Base-by-base conservation (phyloP, 2,329 filamentous ascomycete genomes). In the Pseudogymnoascus destructans region DNA sequence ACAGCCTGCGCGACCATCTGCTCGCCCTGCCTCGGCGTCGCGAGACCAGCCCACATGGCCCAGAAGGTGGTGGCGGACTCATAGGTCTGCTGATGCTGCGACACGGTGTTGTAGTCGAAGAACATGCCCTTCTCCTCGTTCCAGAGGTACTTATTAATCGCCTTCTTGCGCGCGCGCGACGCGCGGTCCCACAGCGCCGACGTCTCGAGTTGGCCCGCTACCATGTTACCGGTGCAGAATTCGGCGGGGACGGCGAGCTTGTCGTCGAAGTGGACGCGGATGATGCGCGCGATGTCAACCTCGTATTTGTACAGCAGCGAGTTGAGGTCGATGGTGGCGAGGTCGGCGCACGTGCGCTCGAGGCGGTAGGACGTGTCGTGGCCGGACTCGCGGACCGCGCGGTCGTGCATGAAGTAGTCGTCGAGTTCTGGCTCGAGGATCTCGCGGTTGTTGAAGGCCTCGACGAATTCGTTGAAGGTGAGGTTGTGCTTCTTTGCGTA, bases 301-400 rank as follows among this genome's bases (percentile, higher is more conserved):
- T 98, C 93, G 69, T 97, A 97, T 73, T 97, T 97, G 80, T 93
- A 98, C 25, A 98, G 76, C 27, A 95, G 77, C 25, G 90, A 93
- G 74, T 98, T 97, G 58, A 97, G 79, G 68, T 98, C 93, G 60
- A 97, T 89, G 0, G 91, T 96, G 9, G 91, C 93, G 23, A 97
- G 77, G 68, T 96, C 83, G 9, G 89, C 93, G 66, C 87, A 91
- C 21, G 95, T 79, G 52, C 83, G 85, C 73, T 97, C 93, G 17
- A 98, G 78, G 15, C 93, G 88, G 73, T 97, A 97, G 13, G 88
- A 88, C 2, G 93, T 98, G 70, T 98, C 93, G 71, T 98, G 93
- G 10, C 93, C 93, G 15, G 92, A 96, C 72, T 98, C 93, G 64
- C 93, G 86, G 32, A 97, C 91, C 1, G 92, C 91, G 60, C 93